Evolutionary conservation across 2,329 filamentous ascomycete genomes (phyloP).

Genomic region (Aspergillus tanneri): DNA sequence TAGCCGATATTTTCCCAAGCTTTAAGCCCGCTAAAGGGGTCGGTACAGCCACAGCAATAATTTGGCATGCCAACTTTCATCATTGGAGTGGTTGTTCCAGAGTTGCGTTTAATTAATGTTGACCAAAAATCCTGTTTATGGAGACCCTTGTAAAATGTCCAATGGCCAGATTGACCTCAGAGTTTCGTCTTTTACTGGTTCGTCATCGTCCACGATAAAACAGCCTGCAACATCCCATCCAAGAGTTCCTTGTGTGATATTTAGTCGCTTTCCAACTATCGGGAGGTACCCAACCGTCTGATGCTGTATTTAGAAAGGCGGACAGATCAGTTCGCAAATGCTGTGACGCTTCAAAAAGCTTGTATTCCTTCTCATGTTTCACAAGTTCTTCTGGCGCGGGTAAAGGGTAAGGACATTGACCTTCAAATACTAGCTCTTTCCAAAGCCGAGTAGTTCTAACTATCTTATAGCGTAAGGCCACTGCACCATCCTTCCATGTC

Average conservation of each 20-base stretch:
- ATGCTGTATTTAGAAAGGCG: conserved; percentile 31
- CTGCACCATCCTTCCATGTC: conserved; percentile 44
- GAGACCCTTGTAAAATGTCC: no score
- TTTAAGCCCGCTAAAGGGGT: no score
- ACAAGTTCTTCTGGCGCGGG: conserved; percentile 28
- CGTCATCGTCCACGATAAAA: conserved; percentile 33
- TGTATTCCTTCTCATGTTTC: conserved; percentile 32
- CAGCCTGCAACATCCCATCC: conserved; percentile 30
- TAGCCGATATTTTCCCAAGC: no score
- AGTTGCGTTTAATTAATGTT: no score
- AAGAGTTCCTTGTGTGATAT: conserved; percentile 32
- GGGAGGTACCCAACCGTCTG: conserved; percentile 39
- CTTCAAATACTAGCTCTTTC: conserved; percentile 40
- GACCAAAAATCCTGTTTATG: no score
- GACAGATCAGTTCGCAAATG: conserved; percentile 30
- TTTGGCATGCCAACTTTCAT: no score
- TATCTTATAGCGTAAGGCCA: conserved; percentile 42
- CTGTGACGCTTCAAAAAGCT: conserved; percentile 34
- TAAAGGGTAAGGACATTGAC: conserved; percentile 32
- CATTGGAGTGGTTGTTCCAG: no score
- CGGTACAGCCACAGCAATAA: no score
- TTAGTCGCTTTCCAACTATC: conserved; percentile 36
- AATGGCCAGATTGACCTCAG: conserved; percentile 40
- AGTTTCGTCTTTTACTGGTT: conserved; percentile 32
- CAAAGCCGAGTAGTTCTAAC: conserved; percentile 40